phyloP scores from a whole-genome alignment of 2,329 filamentous ascomycete species.

The Ceratocystis huliohia region DNA sequence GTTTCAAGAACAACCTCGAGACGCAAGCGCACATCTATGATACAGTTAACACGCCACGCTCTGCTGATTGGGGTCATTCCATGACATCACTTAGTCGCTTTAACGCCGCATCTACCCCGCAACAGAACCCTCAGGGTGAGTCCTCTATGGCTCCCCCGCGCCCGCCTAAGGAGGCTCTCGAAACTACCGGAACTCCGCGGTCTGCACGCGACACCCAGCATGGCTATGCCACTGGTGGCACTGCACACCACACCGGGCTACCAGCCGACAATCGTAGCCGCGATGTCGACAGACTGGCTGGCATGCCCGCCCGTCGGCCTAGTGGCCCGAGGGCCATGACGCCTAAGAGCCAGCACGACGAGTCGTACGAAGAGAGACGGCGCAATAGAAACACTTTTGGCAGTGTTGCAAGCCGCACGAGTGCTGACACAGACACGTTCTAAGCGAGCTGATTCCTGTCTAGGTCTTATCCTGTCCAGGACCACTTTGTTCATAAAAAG shows the following conservation, averaged over 20 bases:
- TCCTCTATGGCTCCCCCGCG: conserved; percentile 37
- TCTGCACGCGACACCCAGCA: conserved; percentile 34
- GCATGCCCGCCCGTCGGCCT: conserved; percentile 40
- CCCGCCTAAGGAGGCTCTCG: conserved; percentile 51
- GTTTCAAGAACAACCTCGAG: conserved; percentile 62
- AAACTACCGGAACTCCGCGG: conserved; percentile 22
- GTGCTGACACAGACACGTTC: conserved; percentile 42
- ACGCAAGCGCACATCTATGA: conserved; percentile 58
- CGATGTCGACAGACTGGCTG: conserved; percentile 42
- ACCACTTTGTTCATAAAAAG: conserved; percentile 9
- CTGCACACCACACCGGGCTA: too few relatives aligned
- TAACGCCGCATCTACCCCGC: conserved; percentile 35
- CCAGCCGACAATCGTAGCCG: conserved; percentile 39
- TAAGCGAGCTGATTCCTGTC: conserved; percentile 26
- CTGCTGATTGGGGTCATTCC: conserved; percentile 50
- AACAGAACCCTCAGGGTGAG: conserved; percentile 26
- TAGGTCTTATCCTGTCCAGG: conserved; percentile 5
- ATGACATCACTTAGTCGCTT: conserved; percentile 45
- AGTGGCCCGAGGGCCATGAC: conserved; percentile 51
- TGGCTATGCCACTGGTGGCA: conserved; percentile 32
- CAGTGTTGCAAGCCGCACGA: conserved; percentile 31
- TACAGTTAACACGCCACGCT: conserved; percentile 45
- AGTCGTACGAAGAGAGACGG: conserved; percentile 34
- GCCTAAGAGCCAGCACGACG: conserved; percentile 40
- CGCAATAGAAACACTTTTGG: conserved; percentile 49